These are phyloP conservation scores for Chenopodium album DNA, from an alignment of 148 eudicot genomes.

Conservation along the genomic window DNA sequence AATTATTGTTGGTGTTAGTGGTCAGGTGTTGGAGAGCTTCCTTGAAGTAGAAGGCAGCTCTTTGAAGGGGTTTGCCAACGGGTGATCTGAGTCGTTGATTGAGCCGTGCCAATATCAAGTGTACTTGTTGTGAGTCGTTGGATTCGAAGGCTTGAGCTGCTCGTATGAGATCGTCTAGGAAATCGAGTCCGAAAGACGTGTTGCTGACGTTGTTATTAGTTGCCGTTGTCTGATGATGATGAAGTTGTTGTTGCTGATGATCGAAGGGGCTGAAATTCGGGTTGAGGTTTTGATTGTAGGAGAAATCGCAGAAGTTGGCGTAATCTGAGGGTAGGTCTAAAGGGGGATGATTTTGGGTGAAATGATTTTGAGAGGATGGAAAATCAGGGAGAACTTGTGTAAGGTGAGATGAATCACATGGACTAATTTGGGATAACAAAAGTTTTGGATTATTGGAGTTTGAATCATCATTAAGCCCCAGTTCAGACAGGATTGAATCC, in stretches of 20 bases:
- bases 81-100: constrained; percentile 68
- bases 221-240: background rate
- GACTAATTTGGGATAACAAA: constrained; percentile 32
- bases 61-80: constrained; percentile 66
- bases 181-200: constrained; percentile 43
- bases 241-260: background rate
- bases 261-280: constrained; percentile 28
- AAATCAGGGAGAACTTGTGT: constrained; percentile 43
- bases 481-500: constrained; percentile 75
- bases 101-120: constrained; percentile 73
- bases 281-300: constrained; percentile 21
- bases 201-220: background rate
- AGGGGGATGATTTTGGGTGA: constrained; percentile 30
- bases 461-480: constrained; percentile 78
- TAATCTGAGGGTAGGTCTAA: constrained; percentile 40
- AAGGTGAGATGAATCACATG: constrained; percentile 29
- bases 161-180: constrained; percentile 71
- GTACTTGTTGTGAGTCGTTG: constrained; percentile 55
- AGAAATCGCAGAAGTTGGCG: constrained; percentile 24
- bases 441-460: constrained; percentile 35
- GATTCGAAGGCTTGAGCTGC: constrained; percentile 80
- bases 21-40: constrained; percentile 69
- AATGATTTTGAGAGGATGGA: constrained; percentile 34
- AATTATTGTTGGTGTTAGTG: constrained; percentile 29
- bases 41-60: constrained; percentile 87